A percentile compares a stretch with the other conserved stretches of the same genome.
Conservation (phyloP, 192 early-diverging fungal species). For the Funneliformis geosporum region DNA sequence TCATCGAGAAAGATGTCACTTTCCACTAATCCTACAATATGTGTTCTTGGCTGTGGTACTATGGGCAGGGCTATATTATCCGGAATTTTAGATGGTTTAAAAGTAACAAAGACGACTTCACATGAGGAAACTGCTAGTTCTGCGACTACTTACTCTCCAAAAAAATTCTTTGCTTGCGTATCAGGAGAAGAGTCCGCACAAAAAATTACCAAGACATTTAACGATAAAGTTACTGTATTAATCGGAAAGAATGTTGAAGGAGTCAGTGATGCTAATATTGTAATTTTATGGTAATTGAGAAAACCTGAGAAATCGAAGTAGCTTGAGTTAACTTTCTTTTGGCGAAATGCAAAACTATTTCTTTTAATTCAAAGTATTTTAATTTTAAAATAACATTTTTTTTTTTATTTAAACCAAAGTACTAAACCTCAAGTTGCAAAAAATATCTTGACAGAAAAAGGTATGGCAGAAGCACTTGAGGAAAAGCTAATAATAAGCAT, state of each 20-base stretch:
- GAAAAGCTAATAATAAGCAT: constrained; percentile 54
- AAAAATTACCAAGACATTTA: constrained; percentile 35
- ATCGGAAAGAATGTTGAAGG: constrained; percentile 47
- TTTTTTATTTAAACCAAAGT: constrained; percentile 18
- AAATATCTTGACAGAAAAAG: constrained; percentile 45
- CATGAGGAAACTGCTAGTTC: too few relatives aligned
- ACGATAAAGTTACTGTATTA: constrained; percentile 36
- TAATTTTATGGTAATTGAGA: constrained; percentile 48
- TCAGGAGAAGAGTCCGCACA: constrained; percentile 46
- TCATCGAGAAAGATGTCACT: constrained; percentile 23
- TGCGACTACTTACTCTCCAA: constrained; percentile 27
- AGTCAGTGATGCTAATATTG: constrained; percentile 41
- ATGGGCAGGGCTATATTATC: constrained; percentile 56
- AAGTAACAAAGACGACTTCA: neutral
- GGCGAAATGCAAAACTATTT: too few relatives aligned
- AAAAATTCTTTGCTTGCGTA: constrained; percentile 50
- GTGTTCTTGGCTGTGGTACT: constrained; percentile 55
- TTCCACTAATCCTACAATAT: constrained; percentile 41
- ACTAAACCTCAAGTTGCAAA: constrained; percentile 57
- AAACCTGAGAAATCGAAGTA: too few relatives aligned
- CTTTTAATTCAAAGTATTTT: too few relatives aligned
- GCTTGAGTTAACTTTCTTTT: too few relatives aligned
- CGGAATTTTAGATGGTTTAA: constrained; percentile 46
- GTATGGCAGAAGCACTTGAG: constrained; percentile 44
- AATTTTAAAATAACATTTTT: too few relatives aligned